phyloP scores from a whole-genome alignment of 2,329 filamentous ascomycete genomes.

The Fusarium sp. region DNA sequence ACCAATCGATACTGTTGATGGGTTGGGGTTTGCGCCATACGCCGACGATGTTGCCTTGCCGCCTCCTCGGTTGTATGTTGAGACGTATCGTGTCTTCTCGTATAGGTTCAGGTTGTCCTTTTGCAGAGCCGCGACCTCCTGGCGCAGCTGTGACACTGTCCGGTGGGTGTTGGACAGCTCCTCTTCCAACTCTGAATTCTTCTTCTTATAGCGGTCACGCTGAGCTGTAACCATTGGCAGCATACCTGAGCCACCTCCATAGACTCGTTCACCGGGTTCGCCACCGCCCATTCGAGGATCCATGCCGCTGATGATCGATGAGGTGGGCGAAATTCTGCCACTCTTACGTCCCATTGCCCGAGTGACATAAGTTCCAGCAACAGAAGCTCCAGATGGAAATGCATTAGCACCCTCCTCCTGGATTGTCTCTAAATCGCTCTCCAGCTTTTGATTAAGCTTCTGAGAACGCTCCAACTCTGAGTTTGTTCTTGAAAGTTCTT shows the following conservation, averaged over 20 bases:
- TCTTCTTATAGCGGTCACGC: constrained; percentile 97
- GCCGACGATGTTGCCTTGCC: constrained; percentile 70
- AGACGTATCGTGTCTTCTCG: constrained; percentile 97
- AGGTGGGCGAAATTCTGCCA: constrained; percentile 85
- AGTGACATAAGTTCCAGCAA: constrained; percentile 89
- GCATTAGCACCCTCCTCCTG: constrained; percentile 86
- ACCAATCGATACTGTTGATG: constrained; percentile 73
- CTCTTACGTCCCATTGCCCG: constrained; percentile 71
- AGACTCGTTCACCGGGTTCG: constrained; percentile 67
- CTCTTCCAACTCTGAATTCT: constrained; percentile 88
- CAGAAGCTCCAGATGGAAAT: constrained; percentile 90
- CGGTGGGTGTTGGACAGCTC: constrained; percentile 88
- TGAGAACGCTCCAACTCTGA: constrained; percentile 87
- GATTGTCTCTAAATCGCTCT: constrained; percentile 88
- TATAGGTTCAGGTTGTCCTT: constrained; percentile 97
- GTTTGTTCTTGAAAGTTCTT: constrained; percentile 84
- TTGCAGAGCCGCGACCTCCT: constrained; percentile 91
- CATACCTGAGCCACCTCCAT: constrained; percentile 83
- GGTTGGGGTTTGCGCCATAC: constrained; percentile 78
- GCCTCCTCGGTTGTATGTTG: constrained; percentile 84
- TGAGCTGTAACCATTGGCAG: constrained; percentile 98
- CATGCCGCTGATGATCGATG: constrained; percentile 98
- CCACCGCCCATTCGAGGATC: constrained; percentile 69
- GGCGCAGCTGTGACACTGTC: constrained; percentile 84
- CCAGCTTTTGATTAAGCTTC: constrained; percentile 86